phyloP scores from a whole-genome alignment of 768 basidiomycete species.

The Russula emetica region DNA sequence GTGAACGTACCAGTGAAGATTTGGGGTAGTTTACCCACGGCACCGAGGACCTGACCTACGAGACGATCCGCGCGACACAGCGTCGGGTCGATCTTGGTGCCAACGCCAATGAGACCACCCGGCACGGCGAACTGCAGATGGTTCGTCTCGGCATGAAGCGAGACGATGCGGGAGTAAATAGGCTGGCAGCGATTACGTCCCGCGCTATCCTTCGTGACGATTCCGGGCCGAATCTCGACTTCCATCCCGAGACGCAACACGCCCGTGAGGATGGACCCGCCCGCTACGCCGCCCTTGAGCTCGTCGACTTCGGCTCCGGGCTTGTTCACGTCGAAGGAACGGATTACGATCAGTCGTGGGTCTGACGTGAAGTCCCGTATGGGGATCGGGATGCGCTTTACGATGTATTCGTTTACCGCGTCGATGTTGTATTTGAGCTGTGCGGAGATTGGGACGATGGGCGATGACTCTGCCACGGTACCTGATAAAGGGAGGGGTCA shows the following conservation, averaged over 20 bases:
- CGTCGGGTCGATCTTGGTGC: constrained; percentile 94
- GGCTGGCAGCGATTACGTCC: constrained; percentile 91
- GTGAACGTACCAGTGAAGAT: constrained; percentile 73
- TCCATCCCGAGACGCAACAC: constrained; percentile 87
- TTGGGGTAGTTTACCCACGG: constrained; percentile 88
- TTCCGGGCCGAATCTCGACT: constrained; percentile 95
- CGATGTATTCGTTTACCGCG: constrained; percentile 98
- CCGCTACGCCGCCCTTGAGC: constrained; percentile 96
- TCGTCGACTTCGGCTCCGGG: constrained; percentile 97
- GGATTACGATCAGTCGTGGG: constrained; percentile 95
- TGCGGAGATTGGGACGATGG: constrained; percentile 98
- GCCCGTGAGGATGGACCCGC: constrained; percentile 92
- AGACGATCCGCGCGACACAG: constrained; percentile 95
- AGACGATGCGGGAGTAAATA: constrained; percentile 87
- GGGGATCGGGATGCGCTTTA: constrained; percentile 93
- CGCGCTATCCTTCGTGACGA: constrained; percentile 90
- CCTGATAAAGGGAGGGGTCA: constrained; percentile 46
- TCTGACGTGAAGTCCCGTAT: constrained; percentile 88
- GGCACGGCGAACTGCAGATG: constrained; percentile 93
- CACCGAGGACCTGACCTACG: constrained; percentile 94
- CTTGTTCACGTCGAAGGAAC: constrained; percentile 99
- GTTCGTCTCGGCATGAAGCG: constrained; percentile 93
- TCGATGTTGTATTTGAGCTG: constrained; percentile 99
- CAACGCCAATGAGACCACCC: constrained; percentile 97
- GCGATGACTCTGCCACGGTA: constrained; percentile 94